A percentile compares a stretch with the other conserved stretches of the same genome.
Evolutionary conservation across 371 early-diverging fungal species (phyloP).

Genomic region (Saksenaea oblongispora): DNA sequence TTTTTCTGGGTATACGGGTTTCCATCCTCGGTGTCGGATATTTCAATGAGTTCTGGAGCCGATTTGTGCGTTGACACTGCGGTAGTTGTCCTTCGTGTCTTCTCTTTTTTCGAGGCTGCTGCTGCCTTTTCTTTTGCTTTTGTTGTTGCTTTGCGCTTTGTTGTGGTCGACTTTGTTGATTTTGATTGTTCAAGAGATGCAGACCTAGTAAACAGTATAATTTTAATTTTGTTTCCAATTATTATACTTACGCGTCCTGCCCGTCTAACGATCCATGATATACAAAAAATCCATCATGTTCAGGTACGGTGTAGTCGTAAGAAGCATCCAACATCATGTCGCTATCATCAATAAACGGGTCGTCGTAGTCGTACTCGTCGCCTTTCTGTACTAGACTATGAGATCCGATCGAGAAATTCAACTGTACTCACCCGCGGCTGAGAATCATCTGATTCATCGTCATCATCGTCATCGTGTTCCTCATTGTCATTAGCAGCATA

Average conservation of each 20-base stretch:
- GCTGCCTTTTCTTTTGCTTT: constrained; percentile 16
- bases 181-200: background rate
- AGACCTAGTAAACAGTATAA: background rate
- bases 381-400: constrained; percentile 3
- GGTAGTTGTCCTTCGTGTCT: constrained; percentile 5
- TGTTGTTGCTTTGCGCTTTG: constrained; percentile 16
- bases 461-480: constrained; percentile 16
- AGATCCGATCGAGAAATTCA: background rate
- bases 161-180: constrained; percentile 4
- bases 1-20: background rate
- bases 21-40: constrained; percentile 21
- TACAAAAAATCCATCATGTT: constrained; percentile 47
- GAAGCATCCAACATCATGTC: constrained; percentile 46
- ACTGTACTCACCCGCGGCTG: background rate
- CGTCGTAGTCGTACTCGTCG: constrained; percentile 45
- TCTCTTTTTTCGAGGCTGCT: constrained; percentile 7
- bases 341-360: constrained; percentile 56
- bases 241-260: constrained; percentile 40
- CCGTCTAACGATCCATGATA: constrained; percentile 53
- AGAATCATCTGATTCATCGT: constrained; percentile 3
- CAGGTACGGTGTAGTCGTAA: constrained; percentile 29
- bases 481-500: constrained; percentile 14
- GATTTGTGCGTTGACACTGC: constrained; percentile 24
- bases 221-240: background rate
- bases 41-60: constrained; percentile 32